A percentile compares a stretch with the other conserved stretches of the same genome.
Conservation (phyloP, 129 eudicot species). For the Arctium lappa region DNA sequence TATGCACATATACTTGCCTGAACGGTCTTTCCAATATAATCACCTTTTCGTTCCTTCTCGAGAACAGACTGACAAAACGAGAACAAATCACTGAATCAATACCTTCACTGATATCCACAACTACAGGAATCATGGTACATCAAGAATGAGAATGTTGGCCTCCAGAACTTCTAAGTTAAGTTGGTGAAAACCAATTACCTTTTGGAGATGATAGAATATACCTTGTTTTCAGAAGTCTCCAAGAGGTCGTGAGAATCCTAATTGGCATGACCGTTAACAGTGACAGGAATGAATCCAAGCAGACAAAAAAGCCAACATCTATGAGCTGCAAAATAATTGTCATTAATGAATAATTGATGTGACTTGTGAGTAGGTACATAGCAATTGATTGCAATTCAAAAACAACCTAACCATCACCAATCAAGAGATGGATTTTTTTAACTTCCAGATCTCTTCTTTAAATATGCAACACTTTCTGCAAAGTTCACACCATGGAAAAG, state of each 20-base stretch:
- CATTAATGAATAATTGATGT: background rate
- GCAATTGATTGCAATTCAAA: background rate
- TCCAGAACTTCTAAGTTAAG: background rate
- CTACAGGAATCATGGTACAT: constrained; percentile 8
- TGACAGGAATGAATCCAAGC: constrained; percentile 88
- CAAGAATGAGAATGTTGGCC: background rate
- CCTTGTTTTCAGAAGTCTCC: constrained; percentile 72
- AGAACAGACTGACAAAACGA: constrained; percentile 65
- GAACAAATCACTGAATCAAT: background rate
- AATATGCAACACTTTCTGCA: background rate
- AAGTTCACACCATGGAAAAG: no score
- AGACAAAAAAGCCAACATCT: constrained; percentile 83
- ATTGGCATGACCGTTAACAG: constrained; percentile 89
- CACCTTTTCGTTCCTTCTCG: constrained; percentile 85
- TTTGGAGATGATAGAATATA: constrained; percentile 27
- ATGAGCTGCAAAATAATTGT: constrained; percentile 68
- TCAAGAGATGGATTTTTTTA: background rate
- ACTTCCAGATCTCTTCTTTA: background rate
- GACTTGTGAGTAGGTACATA: background rate
- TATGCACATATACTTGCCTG: constrained; percentile 49
- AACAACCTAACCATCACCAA: background rate
- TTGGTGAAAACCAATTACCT: background rate
- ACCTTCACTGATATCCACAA: background rate
- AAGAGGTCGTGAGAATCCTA: constrained; percentile 52
- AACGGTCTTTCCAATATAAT: constrained; percentile 94